Conservation (phyloP, 2,329 filamentous ascomycete genomes). For the Teratosphaeria destructans region DNA sequence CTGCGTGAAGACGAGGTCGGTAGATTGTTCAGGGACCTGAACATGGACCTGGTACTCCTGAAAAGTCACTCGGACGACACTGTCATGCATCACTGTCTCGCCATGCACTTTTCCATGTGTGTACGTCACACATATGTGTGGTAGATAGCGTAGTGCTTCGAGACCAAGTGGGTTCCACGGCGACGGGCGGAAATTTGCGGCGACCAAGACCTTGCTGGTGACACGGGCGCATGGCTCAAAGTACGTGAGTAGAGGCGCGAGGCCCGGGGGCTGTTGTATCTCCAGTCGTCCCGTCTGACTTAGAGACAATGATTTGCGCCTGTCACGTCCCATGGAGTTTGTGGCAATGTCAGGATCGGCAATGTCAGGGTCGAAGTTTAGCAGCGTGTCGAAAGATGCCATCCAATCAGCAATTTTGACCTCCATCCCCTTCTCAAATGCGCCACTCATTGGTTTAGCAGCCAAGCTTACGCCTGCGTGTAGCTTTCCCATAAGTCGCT, state of each 20-base stretch:
- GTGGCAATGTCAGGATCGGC: no score
- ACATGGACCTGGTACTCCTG: constrained; percentile 5
- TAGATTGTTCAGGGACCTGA: constrained; percentile 10
- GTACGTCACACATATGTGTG: constrained; percentile 7
- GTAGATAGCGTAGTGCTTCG: constrained; percentile 4
- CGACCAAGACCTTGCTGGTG: neutral
- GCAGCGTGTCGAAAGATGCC: neutral
- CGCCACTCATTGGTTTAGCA: neutral
- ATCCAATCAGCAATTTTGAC: neutral
- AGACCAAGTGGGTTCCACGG: constrained; percentile 5
- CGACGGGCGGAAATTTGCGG: constrained; percentile 10
- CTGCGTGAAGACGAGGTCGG: constrained; percentile 15
- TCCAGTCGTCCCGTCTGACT: neutral
- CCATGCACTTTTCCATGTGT: neutral
- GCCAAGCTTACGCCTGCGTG: no score
- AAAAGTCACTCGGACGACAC: neutral
- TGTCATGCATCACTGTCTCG: neutral
- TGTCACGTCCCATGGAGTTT: no score
- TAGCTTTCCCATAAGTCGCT: neutral
- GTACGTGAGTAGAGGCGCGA: constrained; percentile 9
- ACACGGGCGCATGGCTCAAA: constrained; percentile 3
- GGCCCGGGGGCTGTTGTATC: constrained; percentile 2
- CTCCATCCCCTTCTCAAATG: neutral
- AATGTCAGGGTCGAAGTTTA: neutral
- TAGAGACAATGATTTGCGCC: no score